Evolutionary conservation across 176 grass and related monocot genomes (phyloP).

Genomic region (Aegilops longissima): DNA sequence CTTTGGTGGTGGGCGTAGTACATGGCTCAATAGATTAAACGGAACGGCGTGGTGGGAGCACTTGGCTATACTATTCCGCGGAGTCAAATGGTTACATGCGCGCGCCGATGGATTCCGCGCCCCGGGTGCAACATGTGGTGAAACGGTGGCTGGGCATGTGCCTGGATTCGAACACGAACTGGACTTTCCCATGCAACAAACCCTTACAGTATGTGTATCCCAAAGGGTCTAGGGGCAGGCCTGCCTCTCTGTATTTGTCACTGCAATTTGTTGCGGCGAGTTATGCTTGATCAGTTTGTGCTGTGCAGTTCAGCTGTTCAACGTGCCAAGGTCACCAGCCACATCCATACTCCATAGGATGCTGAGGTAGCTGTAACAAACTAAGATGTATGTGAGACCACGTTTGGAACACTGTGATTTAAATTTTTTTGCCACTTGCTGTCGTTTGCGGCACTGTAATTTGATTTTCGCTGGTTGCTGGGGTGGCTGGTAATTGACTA

Average conservation of each 20-base stretch:
- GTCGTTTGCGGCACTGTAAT: too few species aligned
- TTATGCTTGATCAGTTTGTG: not conserved
- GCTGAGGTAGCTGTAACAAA: not conserved
- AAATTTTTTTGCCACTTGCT: too few species aligned
- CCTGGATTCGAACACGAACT: slow-evolving; percentile 15
- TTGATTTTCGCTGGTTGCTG: too few species aligned
- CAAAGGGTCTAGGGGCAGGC: not conserved
- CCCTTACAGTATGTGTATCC: slow-evolving; percentile 15
- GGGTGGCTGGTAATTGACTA: too few species aligned
- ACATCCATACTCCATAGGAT: not conserved
- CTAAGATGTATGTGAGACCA: not conserved
- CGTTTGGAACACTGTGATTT: too few species aligned
- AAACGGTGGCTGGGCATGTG: slow-evolving; percentile 36
- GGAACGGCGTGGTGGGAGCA: not conserved
- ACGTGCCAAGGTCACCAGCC: not conserved
- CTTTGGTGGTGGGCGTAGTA: too few species aligned
- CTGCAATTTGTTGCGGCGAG: not conserved
- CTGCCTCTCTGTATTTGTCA: not conserved
- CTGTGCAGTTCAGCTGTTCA: not conserved
- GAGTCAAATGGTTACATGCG: slow-evolving; percentile 28
- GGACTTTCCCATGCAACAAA: not conserved
- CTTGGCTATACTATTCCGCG: not conserved
- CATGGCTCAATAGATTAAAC: not conserved
- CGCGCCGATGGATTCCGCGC: slow-evolving; percentile 3
- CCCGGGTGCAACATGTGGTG: not conserved